Percentiles rank a stretch among this genome's conserved stretches.
Conservation (phyloP, 2,329 filamentous ascomycete genomes). For the Arthroderma sp. region DNA sequence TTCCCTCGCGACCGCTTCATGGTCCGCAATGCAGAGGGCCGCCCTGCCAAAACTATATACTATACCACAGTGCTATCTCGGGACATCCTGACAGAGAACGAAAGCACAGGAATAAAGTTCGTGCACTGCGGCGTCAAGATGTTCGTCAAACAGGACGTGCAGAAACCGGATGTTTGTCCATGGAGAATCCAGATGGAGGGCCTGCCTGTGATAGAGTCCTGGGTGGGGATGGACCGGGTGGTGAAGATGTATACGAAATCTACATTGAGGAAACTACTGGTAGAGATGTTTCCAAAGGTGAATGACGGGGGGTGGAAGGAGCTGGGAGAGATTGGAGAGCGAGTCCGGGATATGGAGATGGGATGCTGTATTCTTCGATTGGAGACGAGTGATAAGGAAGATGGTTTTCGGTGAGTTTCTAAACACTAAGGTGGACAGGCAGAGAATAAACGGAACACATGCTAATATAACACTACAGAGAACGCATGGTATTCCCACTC, state of each 20-base stretch:
- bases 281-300: slow-evolving; percentile 95
- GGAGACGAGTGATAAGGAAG: slow-evolving; percentile 55
- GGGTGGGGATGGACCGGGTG: slow-evolving; percentile 67
- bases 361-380: slow-evolving; percentile 85
- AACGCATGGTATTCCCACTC: slow-evolving; percentile 77
- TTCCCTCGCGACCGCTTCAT: slow-evolving; percentile 90
- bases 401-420: slow-evolving; percentile 42
- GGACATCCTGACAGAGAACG: slow-evolving; percentile 75
- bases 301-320: slow-evolving; percentile 59
- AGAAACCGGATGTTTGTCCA: slow-evolving; percentile 70
- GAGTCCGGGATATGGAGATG: slow-evolving; percentile 66
- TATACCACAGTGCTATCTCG: slow-evolving; percentile 79
- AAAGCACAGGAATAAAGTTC: slow-evolving; percentile 84
- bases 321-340: slow-evolving; percentile 78
- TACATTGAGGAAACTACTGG: slow-evolving; percentile 69
- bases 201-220: slow-evolving; percentile 78
- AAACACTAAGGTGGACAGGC: background rate
- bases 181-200: slow-evolving; percentile 97
- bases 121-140: slow-evolving; percentile 96
- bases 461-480: slow-evolving; percentile 30
- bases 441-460: no score
- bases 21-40: slow-evolving; percentile 82
- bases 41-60: slow-evolving; percentile 89
- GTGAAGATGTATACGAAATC: slow-evolving; percentile 63
- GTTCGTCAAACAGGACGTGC: slow-evolving; percentile 96